phyloP scores from a whole-genome alignment of 768 basidiomycete genomes.

The Boletus reticuloceps region DNA sequence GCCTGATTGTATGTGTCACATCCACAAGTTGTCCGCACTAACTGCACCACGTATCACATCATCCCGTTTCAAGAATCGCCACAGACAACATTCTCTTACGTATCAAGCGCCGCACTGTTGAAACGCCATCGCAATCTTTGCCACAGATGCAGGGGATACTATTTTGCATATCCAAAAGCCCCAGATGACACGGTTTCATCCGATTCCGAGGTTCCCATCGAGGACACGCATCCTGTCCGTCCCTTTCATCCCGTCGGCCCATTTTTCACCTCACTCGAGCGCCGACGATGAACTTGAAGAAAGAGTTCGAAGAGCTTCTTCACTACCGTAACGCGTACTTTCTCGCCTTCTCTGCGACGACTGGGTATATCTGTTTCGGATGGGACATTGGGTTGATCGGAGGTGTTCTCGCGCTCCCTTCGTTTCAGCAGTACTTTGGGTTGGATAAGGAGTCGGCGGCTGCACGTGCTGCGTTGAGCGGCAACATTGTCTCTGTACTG shows the following conservation, averaged over 20 bases:
- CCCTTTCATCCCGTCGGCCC: neutral
- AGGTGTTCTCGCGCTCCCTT: constrained; percentile 34
- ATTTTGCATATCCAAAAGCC: too few relatives aligned
- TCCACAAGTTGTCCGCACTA: too few relatives aligned
- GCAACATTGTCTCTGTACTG: constrained; percentile 38
- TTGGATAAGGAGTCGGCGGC: constrained; percentile 25
- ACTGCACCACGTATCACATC: neutral
- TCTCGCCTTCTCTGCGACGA: constrained; percentile 33
- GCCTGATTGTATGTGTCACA: neutral
- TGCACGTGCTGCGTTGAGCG: constrained; percentile 28
- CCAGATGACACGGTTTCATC: too few relatives aligned
- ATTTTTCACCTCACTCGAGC: neutral
- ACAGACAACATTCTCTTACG: neutral
- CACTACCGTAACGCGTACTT: constrained; percentile 36
- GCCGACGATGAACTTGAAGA: constrained; percentile 21
- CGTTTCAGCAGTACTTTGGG: constrained; percentile 36
- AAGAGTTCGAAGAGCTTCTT: constrained; percentile 17
- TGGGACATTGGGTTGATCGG: constrained; percentile 40
- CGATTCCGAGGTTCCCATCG: too few relatives aligned
- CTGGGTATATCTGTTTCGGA: constrained; percentile 35
- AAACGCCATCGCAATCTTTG: too few relatives aligned
- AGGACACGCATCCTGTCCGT: neutral
- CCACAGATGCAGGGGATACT: too few relatives aligned
- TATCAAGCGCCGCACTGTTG: neutral
- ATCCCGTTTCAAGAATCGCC: neutral